A percentile compares a stretch with the other conserved stretches of the same genome.
Conservation (phyloP, 805 yeast species). For the Barnettozyma wickerhamii region DNA sequence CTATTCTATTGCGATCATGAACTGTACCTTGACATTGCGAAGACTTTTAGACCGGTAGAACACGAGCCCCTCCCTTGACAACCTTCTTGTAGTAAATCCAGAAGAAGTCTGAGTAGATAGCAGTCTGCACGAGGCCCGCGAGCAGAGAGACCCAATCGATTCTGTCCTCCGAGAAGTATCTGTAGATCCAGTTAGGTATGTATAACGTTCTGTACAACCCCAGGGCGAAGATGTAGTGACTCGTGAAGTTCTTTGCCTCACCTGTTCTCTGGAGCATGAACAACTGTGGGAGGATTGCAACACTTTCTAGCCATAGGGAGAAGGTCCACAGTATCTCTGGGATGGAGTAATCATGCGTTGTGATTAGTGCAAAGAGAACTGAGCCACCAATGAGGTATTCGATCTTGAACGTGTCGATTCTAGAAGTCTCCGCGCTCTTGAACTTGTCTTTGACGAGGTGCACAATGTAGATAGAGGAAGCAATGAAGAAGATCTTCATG, state of each 20-base stretch:
- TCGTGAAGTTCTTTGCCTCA: constrained; percentile 79
- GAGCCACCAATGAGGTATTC: constrained; percentile 67
- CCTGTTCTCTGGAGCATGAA: constrained; percentile 88
- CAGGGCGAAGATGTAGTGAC: constrained; percentile 90
- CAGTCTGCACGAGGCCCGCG: constrained; percentile 84
- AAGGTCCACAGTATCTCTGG: constrained; percentile 81
- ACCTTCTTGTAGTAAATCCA: constrained; percentile 84
- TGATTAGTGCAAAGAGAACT: constrained; percentile 51
- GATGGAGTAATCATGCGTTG: constrained; percentile 60
- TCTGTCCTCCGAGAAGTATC: constrained; percentile 59
- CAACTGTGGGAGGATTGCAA: constrained; percentile 90
- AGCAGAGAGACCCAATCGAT: constrained; percentile 67
- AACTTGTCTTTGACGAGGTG: constrained; percentile 63
- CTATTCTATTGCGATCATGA: no score
- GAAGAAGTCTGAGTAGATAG: constrained; percentile 91
- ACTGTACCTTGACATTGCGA: no score
- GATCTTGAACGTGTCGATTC: constrained; percentile 71
- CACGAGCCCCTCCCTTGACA: constrained; percentile 71
- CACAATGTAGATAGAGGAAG: constrained; percentile 69
- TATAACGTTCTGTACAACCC: constrained; percentile 88
- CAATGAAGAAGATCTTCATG: constrained; percentile 80
- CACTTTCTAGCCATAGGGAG: constrained; percentile 87
- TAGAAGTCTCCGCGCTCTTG: constrained; percentile 45
- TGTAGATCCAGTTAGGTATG: constrained; percentile 92
- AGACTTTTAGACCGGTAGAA: constrained; percentile 49